Evolutionary conservation across 2,329 filamentous ascomycete species (phyloP).

Genomic region (Dothistroma septosporum): DNA sequence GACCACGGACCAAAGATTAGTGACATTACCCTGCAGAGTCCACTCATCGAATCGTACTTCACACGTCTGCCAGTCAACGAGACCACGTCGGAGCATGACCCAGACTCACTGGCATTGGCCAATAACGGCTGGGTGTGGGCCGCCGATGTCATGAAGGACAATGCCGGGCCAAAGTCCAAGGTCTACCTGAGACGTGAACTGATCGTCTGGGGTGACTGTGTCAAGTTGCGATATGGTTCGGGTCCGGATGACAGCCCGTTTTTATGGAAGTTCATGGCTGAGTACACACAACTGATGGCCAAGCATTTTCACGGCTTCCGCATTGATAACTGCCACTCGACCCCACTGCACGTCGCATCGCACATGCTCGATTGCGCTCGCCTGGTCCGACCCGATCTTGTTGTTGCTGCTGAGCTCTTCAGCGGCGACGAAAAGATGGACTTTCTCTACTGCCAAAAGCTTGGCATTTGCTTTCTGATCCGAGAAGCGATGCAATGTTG

Average conservation of each 20-base stretch:
- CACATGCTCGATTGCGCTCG: slow-evolving; percentile 94
- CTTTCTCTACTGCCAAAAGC: slow-evolving; percentile 88
- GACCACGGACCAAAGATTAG: slow-evolving; percentile 84
- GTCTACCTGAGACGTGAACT: slow-evolving; percentile 96
- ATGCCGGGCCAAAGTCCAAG: slow-evolving; percentile 81
- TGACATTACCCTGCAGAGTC: slow-evolving; percentile 68
- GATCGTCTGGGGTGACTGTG: slow-evolving; percentile 97
- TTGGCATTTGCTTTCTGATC: slow-evolving; percentile 87
- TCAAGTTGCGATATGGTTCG: slow-evolving; percentile 87
- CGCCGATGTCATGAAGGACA: slow-evolving; percentile 88
- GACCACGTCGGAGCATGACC: slow-evolving; percentile 69
- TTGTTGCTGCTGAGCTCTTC: slow-evolving; percentile 92
- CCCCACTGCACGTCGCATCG: slow-evolving; percentile 88
- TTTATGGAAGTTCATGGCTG: slow-evolving; percentile 93
- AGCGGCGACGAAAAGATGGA: slow-evolving; percentile 94
- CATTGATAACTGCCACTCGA: slow-evolving; percentile 98
- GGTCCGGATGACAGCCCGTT: slow-evolving; percentile 81
- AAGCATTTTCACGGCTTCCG: slow-evolving; percentile 94
- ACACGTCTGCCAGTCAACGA: slow-evolving; percentile 79
- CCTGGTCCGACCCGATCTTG: slow-evolving; percentile 77
- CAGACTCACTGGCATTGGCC: slow-evolving; percentile 72
- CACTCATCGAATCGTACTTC: slow-evolving; percentile 91
- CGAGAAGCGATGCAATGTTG: slow-evolving; percentile 98
- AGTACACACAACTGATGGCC: slow-evolving; percentile 86
- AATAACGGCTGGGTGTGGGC: slow-evolving; percentile 99